Evolutionary conservation across 2,329 filamentous ascomycete genomes (phyloP), one percentile per base, ranked within the genome.

Genomic region (Fusarium luffae): DNA sequence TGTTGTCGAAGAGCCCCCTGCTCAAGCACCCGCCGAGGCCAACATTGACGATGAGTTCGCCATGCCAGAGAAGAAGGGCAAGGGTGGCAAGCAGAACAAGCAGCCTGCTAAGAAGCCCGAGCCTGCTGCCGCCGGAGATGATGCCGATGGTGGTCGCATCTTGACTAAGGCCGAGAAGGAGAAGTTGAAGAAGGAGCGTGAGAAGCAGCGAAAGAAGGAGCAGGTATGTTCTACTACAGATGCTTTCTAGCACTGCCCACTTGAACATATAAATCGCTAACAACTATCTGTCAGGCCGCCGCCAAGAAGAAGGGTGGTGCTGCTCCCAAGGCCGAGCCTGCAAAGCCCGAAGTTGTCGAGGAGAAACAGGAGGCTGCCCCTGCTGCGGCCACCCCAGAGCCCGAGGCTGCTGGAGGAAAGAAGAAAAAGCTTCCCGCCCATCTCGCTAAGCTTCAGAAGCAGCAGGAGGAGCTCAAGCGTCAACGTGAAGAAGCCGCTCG

Each of bases 131-230:
- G 85, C 85, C 19, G 85, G 82, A 13, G 88, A 80, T 18, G 85
- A 84, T n/a, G 88, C 79, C 10, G 85, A 85, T 6, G 84, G 84
- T 63, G 91, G 91, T 46, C 88, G 90, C 58, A 86, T 98, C 50
- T 90, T 98, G 83, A 97, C 93, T 41, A 99, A 98, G 88, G 96
- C 97, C 62, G 94, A 99, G 84, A 99, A 99, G 85, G 96, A 99
- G 81, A 97, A 93, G 82, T 86, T 95, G 77, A 98, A 95, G 87
- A 99, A 98, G 84, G 96, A 99, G 84, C 90, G 93, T 66, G 96
- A 99, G 85, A 99, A 99, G 89, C 93, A 96, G 83, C 88, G 94
- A 73, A 99, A 99, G 85, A 99, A 94, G 89, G 96, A 99, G 82
- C 92, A 98, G 88, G 93, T 96, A 74, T 47, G 75, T 58, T 11